Evolutionary conservation across 1,139 yeast genomes (phyloP).

Genomic region (Protomyces arabidopsidicola): DNA sequence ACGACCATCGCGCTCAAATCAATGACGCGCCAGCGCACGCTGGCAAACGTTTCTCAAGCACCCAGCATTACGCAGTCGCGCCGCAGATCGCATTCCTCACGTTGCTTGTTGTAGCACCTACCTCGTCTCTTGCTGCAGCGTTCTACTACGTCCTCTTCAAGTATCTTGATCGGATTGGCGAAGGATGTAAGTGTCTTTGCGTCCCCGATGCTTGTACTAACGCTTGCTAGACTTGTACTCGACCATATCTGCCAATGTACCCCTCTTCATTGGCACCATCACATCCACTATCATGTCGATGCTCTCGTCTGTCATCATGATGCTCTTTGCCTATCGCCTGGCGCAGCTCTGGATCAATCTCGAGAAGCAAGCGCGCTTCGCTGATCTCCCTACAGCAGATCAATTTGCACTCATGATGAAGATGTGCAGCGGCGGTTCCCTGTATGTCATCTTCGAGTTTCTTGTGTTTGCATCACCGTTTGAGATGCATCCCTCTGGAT

Average conservation of each 20-base stretch:
- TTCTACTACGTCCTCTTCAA: slow-evolving; percentile 3
- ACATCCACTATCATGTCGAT: slow-evolving; percentile 8
- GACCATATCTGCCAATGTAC: slow-evolving; percentile 2
- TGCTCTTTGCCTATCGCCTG: slow-evolving; percentile 6
- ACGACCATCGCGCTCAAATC: neutral
- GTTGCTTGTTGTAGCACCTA: slow-evolving; percentile 1
- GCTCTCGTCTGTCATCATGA: slow-evolving; percentile 2
- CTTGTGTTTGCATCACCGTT: slow-evolving; percentile 1
- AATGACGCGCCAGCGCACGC: neutral
- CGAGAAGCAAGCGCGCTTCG: neutral
- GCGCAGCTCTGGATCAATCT: slow-evolving; percentile 8
- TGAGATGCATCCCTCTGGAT: neutral
- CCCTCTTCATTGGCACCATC: slow-evolving; percentile 7
- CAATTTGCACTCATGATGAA: slow-evolving; percentile 11
- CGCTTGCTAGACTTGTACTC: neutral
- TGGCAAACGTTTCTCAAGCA: neutral
- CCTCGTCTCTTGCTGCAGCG: neutral
- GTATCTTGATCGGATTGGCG: neutral
- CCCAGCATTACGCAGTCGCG: neutral
- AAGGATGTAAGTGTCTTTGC: neutral
- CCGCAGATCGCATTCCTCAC: slow-evolving; percentile 5
- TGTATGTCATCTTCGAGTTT: slow-evolving; percentile 5
- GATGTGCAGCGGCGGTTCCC: slow-evolving; percentile 8
- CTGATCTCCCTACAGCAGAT: slow-evolving; percentile 2
- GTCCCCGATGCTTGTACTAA: neutral